Evolutionary conservation across 129 eudicot genomes (phyloP).

Genomic region (Flaveria brownii): DNA sequence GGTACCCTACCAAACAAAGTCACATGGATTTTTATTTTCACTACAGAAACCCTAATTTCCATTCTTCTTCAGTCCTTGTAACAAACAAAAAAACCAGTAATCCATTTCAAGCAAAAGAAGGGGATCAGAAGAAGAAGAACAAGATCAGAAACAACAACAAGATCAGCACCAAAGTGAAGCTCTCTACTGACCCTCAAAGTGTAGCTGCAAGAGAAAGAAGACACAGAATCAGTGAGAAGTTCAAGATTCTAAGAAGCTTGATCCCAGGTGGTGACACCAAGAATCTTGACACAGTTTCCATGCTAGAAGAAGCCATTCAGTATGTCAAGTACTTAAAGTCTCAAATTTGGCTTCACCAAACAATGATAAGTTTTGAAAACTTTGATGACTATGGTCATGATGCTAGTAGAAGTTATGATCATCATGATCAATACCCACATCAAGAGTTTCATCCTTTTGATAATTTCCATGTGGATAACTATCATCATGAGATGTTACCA

Average conservation of each 20-base stretch:
- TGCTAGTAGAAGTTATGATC: not conserved
- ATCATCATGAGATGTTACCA: slow-evolving; percentile 31
- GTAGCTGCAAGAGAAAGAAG: slow-evolving; percentile 88
- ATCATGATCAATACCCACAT: slow-evolving; percentile 10
- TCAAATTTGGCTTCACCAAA: slow-evolving; percentile 71
- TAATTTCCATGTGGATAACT: slow-evolving; percentile 1
- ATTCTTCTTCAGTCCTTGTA: slow-evolving; percentile 26
- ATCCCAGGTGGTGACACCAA: slow-evolving; percentile 69
- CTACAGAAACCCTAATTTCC: slow-evolving; percentile 29
- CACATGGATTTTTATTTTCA: slow-evolving; percentile 37
- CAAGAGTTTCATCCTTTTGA: slow-evolving; percentile 15
- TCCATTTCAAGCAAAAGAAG: slow-evolving; percentile 23
- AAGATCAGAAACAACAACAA: slow-evolving; percentile 19
- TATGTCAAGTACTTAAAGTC: slow-evolving; percentile 79
- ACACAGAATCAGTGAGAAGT: slow-evolving; percentile 71
- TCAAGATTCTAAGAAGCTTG: slow-evolving; percentile 73
- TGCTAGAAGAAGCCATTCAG: slow-evolving; percentile 83
- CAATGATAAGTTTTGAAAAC: slow-evolving; percentile 37
- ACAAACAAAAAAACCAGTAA: slow-evolving; percentile 24
- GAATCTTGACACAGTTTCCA: slow-evolving; percentile 81
- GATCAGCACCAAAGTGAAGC: slow-evolving; percentile 40
- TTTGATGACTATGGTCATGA: slow-evolving; percentile 11
- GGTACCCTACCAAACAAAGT: not conserved
- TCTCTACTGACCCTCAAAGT: slow-evolving; percentile 91
- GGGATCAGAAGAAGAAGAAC: slow-evolving; percentile 34